Evolutionary conservation across 805 yeast genomes (phyloP), one percentile per base, ranked within the genome.

Genomic region (Pichia nakasei): DNA sequence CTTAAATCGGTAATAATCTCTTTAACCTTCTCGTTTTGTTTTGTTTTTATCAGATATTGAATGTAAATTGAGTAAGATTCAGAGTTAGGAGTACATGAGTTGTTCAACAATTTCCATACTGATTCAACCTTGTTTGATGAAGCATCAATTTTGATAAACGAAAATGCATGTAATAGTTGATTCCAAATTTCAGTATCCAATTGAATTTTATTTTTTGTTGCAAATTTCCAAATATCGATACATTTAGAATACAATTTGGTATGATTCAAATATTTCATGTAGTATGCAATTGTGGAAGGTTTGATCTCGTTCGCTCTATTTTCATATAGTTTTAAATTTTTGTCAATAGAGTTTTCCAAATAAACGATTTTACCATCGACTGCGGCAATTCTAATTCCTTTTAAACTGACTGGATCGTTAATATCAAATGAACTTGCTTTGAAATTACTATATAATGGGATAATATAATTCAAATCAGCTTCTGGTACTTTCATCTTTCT

Each of bases 141-240:
- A 31, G 52, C 46, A 6, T 53, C 51, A 3, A 53, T 55, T 13
- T 52, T 56, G 32, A 48, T 48, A 39, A 60, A 54, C 9, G 52
- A 50, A 35, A 57, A 66, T 20, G 58, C 49, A 42, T 50, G 64
- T 41, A 84, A 60, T 24, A 82, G 66, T 41, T 73, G 68, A 42
- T 80, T 78, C 87, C 87, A 84, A 2, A 78, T 58, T 0, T 59
- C 51, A n/a, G 68, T 51, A 5, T 47, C 38, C 3, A 56, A 51
- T 12, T 37, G 40, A 70, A 58, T n/a, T 78, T 38, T 22, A 18
- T 41, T 42, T 1, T 48, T 48, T 17, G 67, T 54, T 22, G 44
- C 46, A 35, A 52, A 43, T 32, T 42, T 46, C 48, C 48, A 49
- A 15, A 49, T 20, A 17, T 47, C 50, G 19, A 45, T 40, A 12